Evolutionary conservation across 805 yeast species (phyloP).

Genomic region (Phaffomyces thermotolerans): DNA sequence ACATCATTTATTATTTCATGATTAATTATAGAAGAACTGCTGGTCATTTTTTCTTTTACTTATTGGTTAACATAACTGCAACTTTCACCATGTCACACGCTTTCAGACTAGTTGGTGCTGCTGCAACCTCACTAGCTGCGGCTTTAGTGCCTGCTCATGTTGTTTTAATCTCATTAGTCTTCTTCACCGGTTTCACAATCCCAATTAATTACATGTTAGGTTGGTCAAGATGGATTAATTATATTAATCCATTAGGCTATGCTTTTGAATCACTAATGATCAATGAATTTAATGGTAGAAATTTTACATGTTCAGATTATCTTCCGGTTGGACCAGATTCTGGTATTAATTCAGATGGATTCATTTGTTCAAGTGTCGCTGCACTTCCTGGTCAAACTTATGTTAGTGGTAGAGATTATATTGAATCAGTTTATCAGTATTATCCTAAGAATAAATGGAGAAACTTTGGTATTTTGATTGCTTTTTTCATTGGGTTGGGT

Average conservation of each 20-base stretch:
- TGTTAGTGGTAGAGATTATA: slow-evolving; percentile 47
- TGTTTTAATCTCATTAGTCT: slow-evolving; percentile 37
- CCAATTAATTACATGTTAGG: slow-evolving; percentile 48
- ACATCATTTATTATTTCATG: slow-evolving; percentile 50
- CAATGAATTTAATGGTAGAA: slow-evolving; percentile 41
- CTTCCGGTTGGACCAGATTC: slow-evolving; percentile 32
- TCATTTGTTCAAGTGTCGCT: slow-evolving; percentile 52
- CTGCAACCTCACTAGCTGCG: slow-evolving; percentile 36
- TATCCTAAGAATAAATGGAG: slow-evolving; percentile 40
- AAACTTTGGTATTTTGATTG: slow-evolving; percentile 55
- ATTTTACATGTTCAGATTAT: slow-evolving; percentile 37
- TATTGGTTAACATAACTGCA: slow-evolving; percentile 32
- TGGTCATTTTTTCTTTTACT: slow-evolving; percentile 48
- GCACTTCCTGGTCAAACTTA: slow-evolving; percentile 40
- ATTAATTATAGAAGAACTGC: slow-evolving; percentile 40
- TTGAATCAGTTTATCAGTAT: slow-evolving; percentile 38
- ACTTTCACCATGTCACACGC: slow-evolving; percentile 46
- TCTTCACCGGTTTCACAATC: slow-evolving; percentile 48
- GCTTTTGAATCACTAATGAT: slow-evolving; percentile 48
- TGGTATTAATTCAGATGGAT: slow-evolving; percentile 21
- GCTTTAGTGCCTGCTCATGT: slow-evolving; percentile 52
- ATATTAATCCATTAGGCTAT: slow-evolving; percentile 47
- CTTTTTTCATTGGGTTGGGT: slow-evolving; percentile 48
- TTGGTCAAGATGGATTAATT: slow-evolving; percentile 58
- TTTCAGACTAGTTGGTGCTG: slow-evolving; percentile 45